A percentile compares a stretch with the other conserved stretches of the same genome.
Conservation (phyloP, 164 flowering plant genomes). For the Aristolochia californica region DNA sequence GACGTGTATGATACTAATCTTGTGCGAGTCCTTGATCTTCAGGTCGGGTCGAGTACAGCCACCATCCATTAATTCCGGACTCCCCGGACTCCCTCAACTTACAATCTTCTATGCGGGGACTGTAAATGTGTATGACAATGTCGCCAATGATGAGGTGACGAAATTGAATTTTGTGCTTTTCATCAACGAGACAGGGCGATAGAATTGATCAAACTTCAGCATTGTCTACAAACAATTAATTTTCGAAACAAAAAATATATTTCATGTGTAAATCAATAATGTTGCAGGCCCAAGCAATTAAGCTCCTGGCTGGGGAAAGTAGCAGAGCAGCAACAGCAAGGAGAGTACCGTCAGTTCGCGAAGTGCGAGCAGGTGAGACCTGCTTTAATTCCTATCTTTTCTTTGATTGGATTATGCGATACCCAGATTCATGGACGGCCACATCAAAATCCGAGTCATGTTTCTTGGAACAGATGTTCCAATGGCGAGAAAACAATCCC, state of each 20-base stretch:
- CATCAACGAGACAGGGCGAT: too few species aligned
- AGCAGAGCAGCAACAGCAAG: background rate
- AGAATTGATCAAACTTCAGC: too few species aligned
- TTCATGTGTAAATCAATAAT: too few species aligned
- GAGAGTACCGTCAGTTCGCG: background rate
- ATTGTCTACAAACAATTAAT: background rate
- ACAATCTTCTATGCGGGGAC: conserved; percentile 29
- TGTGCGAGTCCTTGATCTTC: too few species aligned
- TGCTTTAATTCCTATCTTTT: background rate
- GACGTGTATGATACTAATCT: too few species aligned
- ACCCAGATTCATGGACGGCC: too few species aligned
- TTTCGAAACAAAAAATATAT: too few species aligned
- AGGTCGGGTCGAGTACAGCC: conserved; percentile 3
- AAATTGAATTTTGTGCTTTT: too few species aligned
- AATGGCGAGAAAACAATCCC: conserved; percentile 16
- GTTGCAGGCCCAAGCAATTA: conserved; percentile 17
- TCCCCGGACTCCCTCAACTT: conserved; percentile 21
- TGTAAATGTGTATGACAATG: conserved; percentile 21
- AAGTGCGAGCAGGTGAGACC: too few species aligned
- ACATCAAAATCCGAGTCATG: too few species aligned
- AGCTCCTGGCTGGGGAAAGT: conserved; percentile 18
- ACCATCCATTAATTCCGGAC: background rate
- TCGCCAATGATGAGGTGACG: conserved; percentile 23
- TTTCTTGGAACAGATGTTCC: too few species aligned
- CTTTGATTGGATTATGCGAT: background rate